These are phyloP conservation scores for Collybia mongolica DNA, from an alignment of 768 basidiomycete genomes.

Conservation along the genomic window DNA sequence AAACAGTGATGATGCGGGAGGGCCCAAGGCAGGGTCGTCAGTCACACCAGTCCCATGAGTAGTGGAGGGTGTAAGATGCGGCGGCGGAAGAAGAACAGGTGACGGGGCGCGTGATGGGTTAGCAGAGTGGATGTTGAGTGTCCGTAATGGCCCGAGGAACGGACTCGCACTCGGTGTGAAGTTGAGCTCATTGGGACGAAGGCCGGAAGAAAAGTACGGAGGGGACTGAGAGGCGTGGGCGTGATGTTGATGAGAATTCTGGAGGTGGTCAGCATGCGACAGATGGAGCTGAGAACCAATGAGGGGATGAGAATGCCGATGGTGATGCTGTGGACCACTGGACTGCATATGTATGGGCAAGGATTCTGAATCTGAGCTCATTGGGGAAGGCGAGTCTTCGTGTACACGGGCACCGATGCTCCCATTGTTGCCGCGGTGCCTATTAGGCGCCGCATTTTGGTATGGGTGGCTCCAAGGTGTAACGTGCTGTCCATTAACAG, in stretches of 20 bases:
- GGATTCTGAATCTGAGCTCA: conserved; percentile 65
- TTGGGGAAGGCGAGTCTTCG: conserved; percentile 69
- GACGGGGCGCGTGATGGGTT: conserved; percentile 71
- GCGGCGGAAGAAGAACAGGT: conserved; percentile 63
- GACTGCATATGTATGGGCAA: conserved; percentile 31
- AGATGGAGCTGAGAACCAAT: conserved; percentile 28
- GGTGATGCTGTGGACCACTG: conserved; percentile 2
- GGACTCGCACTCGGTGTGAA: conserved; percentile 77
- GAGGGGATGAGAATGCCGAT: conserved; percentile 17
- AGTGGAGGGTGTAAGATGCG: conserved; percentile 24
- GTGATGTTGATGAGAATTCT: conserved; percentile 17
- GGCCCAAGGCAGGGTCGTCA: conserved; percentile 26
- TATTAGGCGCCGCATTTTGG: conserved; percentile 35
- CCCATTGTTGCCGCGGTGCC: conserved; percentile 22
- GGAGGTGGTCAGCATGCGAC: conserved; percentile 24
- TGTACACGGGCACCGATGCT: conserved; percentile 19
- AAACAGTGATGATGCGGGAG: conserved; percentile 4
- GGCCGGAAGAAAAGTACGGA: conserved; percentile 29
- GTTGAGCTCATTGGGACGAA: conserved; percentile 27
- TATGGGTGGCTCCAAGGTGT: conserved; percentile 41
- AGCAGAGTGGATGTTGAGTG: conserved; percentile 71
- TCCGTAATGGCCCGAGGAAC: conserved; percentile 75
- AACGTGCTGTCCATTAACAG: conserved; percentile 25
- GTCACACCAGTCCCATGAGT: conserved; percentile 6
- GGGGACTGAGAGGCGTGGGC: conserved; percentile 28